Percentiles rank a stretch among this genome's conserved stretches.
phyloP scores from a whole-genome alignment of 108 stramenopile species.

The Bacterosira constricta region DNA sequence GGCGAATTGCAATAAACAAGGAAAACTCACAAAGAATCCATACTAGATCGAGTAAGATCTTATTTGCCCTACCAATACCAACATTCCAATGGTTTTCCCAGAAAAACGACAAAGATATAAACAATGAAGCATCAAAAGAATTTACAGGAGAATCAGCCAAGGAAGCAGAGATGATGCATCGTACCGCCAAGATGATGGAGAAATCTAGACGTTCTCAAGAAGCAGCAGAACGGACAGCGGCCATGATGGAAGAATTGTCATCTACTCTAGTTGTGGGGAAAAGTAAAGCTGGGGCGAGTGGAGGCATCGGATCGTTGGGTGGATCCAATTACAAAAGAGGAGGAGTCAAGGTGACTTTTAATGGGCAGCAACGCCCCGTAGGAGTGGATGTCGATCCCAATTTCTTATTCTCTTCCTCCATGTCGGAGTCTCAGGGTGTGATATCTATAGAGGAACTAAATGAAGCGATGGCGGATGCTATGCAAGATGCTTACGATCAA shows the following conservation, averaged over 20 bases:
- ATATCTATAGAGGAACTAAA: slow-evolving; percentile 35
- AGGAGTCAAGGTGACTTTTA: slow-evolving; percentile 46
- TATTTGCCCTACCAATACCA: too few species aligned
- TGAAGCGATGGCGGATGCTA: slow-evolving; percentile 41
- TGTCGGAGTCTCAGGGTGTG: slow-evolving; percentile 2
- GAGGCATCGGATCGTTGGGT: slow-evolving; percentile 3
- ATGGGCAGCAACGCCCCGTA: slow-evolving; percentile 39
- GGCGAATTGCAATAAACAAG: too few species aligned
- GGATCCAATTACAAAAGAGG: slow-evolving; percentile 8
- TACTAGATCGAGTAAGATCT: too few species aligned
- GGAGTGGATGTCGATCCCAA: slow-evolving; percentile 41
- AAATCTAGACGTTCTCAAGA: slow-evolving; percentile 46
- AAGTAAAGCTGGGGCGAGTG: slow-evolving; percentile 19
- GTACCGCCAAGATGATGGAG: slow-evolving; percentile 52
- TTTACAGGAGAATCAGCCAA: not conserved
- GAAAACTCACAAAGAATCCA: too few species aligned
- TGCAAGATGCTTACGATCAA: slow-evolving; percentile 32
- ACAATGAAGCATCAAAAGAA: too few species aligned
- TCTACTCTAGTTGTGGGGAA: slow-evolving; percentile 29
- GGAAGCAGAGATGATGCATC: slow-evolving; percentile 27
- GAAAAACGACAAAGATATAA: not conserved
- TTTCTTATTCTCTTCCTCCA: slow-evolving; percentile 29
- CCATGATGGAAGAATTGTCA: slow-evolving; percentile 45
- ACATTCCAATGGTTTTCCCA: too few species aligned
- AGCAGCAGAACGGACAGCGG: slow-evolving; percentile 31